These are phyloP conservation scores for Thymus mandschuricus DNA, from an alignment of 257 asterid species.

Conservation along the genomic window DNA sequence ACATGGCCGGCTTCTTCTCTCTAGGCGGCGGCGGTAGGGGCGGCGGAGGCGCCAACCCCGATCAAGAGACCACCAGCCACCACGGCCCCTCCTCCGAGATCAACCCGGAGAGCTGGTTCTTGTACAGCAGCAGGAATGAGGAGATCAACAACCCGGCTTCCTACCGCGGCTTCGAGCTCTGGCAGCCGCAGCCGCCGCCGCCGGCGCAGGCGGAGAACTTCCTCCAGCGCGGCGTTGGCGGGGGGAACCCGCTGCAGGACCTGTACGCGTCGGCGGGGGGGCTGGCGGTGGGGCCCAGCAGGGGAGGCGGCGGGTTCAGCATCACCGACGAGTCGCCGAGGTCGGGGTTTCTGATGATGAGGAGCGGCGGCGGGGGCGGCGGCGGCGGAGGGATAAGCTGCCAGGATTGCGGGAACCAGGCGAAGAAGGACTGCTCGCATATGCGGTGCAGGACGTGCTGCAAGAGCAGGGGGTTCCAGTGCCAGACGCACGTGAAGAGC, in stretches of 20 bases:
- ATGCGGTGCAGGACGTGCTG: conserved; percentile 96
- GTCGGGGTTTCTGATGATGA: conserved; percentile 70
- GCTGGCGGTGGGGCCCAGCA: conserved; percentile 57
- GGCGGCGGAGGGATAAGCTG: conserved; percentile 75
- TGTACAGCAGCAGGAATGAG: conserved; percentile 49
- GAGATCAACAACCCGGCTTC: conserved; percentile 30
- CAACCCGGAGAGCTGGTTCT: conserved; percentile 76
- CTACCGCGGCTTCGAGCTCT: conserved; percentile 79
- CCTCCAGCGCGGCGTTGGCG: conserved; percentile 35
- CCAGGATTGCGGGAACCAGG: conserved; percentile 90
- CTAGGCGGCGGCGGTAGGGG: conserved; percentile 53
- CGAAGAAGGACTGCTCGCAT: conserved; percentile 79
- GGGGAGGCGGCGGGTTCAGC: conserved; percentile 40
- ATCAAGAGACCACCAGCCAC: conserved; percentile 43
- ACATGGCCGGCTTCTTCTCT: conserved; percentile 88
- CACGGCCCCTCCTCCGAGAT: conserved; percentile 44
- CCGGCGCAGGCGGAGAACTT: conserved; percentile 41
- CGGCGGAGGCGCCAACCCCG: conserved; percentile 32
- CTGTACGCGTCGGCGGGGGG: conserved; percentile 66
- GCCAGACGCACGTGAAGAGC: conserved; percentile 80
- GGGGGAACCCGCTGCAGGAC: conserved; percentile 56
- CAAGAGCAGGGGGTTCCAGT: conserved; percentile 81
- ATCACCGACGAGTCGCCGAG: conserved; percentile 52
- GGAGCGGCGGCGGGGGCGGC: conserved; percentile 45
- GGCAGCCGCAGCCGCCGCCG: conserved; percentile 59